Conservation (phyloP, 306 rosid species). For the Sindora glabra region DNA sequence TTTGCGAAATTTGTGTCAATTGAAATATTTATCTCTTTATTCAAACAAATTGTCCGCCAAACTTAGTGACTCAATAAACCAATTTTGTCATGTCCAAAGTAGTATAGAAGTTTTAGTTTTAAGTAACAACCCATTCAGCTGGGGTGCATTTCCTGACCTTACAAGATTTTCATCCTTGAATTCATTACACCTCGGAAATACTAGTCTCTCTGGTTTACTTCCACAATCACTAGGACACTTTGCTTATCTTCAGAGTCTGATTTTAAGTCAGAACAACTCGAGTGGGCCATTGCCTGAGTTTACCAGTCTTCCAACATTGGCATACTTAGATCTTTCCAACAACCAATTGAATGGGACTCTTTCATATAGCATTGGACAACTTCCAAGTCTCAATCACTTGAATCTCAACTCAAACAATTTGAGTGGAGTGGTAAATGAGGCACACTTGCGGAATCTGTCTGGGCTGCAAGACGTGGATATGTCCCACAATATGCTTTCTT, state of each 20-base stretch:
- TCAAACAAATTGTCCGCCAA: slow-evolving; percentile 13
- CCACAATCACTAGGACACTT: neutral
- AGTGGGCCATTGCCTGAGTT: neutral
- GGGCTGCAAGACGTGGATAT: neutral
- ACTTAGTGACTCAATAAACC: slow-evolving; percentile 9
- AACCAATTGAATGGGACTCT: slow-evolving; percentile 11
- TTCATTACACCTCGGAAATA: neutral
- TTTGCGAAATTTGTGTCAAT: neutral
- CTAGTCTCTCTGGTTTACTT: neutral
- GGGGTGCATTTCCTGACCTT: neutral
- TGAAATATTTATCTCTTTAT: neutral
- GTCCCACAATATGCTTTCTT: slow-evolving; percentile 3
- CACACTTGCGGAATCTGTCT: slow-evolving; percentile 5
- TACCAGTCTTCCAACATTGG: neutral
- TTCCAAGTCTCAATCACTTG: neutral
- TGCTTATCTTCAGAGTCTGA: neutral
- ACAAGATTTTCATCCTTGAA: neutral
- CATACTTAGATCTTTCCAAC: neutral
- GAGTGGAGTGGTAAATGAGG: slow-evolving; percentile 15
- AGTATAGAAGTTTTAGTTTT: neutral
- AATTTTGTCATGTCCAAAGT: neutral
- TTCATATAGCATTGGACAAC: neutral
- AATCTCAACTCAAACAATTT: slow-evolving; percentile 1
- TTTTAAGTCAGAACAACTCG: neutral
- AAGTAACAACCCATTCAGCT: neutral